Percentiles rank a stretch among this genome's conserved stretches.
phyloP scores from a whole-genome alignment of 805 yeast species.

The Pichia ethanolica region DNA sequence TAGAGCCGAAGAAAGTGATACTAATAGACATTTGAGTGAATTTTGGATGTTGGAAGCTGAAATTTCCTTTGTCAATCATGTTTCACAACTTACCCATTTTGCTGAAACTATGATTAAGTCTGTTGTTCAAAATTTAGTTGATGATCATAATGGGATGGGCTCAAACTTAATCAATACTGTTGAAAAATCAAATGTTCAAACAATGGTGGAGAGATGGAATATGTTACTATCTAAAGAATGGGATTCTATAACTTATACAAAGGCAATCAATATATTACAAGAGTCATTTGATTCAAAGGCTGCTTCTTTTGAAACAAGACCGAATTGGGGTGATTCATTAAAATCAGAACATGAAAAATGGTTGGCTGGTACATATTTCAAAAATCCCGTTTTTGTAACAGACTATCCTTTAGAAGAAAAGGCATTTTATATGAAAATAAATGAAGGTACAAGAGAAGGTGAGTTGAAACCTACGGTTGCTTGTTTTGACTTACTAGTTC shows the following conservation, averaged over 20 bases:
- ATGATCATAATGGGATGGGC: constrained; percentile 22
- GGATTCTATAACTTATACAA: constrained; percentile 65
- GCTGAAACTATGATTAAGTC: constrained; percentile 64
- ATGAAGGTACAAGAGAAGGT: constrained; percentile 27
- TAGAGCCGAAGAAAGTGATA: constrained; percentile 87
- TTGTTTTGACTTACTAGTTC: constrained; percentile 83
- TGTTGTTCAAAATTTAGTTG: constrained; percentile 31
- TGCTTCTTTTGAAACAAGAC: constrained; percentile 34
- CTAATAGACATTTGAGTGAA: constrained; percentile 86
- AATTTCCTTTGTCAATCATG: constrained; percentile 52
- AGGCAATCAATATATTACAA: constrained; percentile 57
- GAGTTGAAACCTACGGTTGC: constrained; percentile 56
- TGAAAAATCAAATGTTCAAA: constrained; percentile 30
- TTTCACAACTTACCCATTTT: constrained; percentile 54
- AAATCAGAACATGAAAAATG: constrained; percentile 88
- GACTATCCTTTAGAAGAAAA: constrained; percentile 75
- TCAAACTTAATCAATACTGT: constrained; percentile 32
- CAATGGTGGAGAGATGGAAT: constrained; percentile 51
- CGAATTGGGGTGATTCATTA: constrained; percentile 66
- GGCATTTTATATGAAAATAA: constrained; percentile 85
- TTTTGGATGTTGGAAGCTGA: constrained; percentile 99
- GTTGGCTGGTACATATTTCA: constrained; percentile 63
- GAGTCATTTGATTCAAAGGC: constrained; percentile 24
- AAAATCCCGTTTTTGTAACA: constrained; percentile 79
- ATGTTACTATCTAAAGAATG: constrained; percentile 43